Conservation (phyloP, 2,329 filamentous ascomycete genomes). For the Myrmaecium sp. region DNA sequence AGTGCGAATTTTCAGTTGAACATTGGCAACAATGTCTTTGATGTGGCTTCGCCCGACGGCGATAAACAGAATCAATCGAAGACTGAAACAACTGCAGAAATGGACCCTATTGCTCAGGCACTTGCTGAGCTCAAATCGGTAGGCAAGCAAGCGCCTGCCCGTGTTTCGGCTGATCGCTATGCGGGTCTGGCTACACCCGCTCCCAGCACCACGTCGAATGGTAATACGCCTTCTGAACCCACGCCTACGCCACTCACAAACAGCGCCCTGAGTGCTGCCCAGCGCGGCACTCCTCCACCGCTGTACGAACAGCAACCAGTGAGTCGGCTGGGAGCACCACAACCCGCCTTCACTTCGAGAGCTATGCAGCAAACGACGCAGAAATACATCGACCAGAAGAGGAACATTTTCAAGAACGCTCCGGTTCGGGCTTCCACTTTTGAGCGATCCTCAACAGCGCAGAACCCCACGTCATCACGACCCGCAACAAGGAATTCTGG, state of each 20-base stretch:
- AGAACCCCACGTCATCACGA: conserved; percentile 5
- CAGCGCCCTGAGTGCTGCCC: conserved; percentile 34
- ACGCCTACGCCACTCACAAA: conserved; percentile 28
- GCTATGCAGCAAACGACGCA: conserved; percentile 94
- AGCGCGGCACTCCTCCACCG: conserved; percentile 66
- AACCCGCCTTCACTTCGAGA: conserved; percentile 79
- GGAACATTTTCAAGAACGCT: conserved; percentile 49
- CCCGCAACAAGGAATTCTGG: conserved; percentile 16
- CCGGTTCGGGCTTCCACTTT: conserved; percentile 5
- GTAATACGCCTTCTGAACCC: too few relatives aligned
- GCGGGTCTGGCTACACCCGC: conserved; percentile 81
- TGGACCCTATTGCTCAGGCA: conserved; percentile 81
- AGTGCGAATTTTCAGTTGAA: conserved; percentile 86
- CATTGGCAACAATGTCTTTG: conserved; percentile 88
- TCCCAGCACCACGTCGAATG: conserved; percentile 20
- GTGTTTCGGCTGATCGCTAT: conserved; percentile 92
- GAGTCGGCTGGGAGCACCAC: conserved; percentile 69
- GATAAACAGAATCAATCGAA: conserved; percentile 26
- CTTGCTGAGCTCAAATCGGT: conserved; percentile 85
- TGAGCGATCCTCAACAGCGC: background rate
- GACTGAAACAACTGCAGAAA: conserved; percentile 38
- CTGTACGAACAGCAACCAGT: conserved; percentile 62
- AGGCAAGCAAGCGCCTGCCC: conserved; percentile 58
- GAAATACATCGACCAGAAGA: conserved; percentile 69
- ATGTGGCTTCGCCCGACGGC: conserved; percentile 62